A percentile compares a stretch with the other conserved stretches of the same genome.
Conservation (phyloP, 192 early-diverging fungal species). For the Dissophora globulifera region DNA sequence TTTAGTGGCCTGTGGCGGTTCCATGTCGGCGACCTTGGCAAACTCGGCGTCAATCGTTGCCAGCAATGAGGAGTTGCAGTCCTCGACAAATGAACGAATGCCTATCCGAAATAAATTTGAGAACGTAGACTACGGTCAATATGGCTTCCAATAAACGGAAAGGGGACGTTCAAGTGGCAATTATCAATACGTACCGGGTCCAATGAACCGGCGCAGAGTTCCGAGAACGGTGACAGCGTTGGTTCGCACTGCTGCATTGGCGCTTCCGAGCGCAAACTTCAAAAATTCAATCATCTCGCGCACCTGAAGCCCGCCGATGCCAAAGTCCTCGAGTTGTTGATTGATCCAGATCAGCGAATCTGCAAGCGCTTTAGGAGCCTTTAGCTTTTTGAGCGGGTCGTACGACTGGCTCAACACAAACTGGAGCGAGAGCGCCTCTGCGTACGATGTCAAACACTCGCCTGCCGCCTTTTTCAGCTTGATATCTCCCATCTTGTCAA, state of each 20-base stretch:
- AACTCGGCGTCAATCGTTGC: constrained; percentile 93
- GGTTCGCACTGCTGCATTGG: constrained; percentile 83
- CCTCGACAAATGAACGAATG: constrained; percentile 85
- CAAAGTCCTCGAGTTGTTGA: constrained; percentile 89
- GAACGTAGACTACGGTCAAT: constrained; percentile 15
- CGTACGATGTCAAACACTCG: constrained; percentile 81
- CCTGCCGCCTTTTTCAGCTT: constrained; percentile 90
- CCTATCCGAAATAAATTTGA: constrained; percentile 64
- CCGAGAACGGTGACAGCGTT: constrained; percentile 85
- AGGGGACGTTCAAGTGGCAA: not conserved
- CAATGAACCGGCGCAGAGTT: constrained; percentile 83
- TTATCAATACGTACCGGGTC: constrained; percentile 64
- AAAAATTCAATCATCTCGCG: constrained; percentile 86
- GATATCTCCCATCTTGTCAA: constrained; percentile 95
- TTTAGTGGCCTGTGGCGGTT: constrained; percentile 74
- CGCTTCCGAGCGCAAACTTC: constrained; percentile 84
- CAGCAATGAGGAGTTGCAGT: constrained; percentile 85
- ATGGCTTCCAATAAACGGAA: not conserved
- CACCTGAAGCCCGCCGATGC: constrained; percentile 79
- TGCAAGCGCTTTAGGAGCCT: constrained; percentile 91
- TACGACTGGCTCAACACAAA: constrained; percentile 86
- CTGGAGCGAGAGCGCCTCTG: constrained; percentile 79
- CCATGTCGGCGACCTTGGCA: constrained; percentile 80
- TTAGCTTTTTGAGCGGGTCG: constrained; percentile 78
- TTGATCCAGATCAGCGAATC: constrained; percentile 92